These are phyloP conservation scores for Barnettozyma vustinii DNA, from an alignment of 805 yeast genomes.

Conservation along the genomic window DNA sequence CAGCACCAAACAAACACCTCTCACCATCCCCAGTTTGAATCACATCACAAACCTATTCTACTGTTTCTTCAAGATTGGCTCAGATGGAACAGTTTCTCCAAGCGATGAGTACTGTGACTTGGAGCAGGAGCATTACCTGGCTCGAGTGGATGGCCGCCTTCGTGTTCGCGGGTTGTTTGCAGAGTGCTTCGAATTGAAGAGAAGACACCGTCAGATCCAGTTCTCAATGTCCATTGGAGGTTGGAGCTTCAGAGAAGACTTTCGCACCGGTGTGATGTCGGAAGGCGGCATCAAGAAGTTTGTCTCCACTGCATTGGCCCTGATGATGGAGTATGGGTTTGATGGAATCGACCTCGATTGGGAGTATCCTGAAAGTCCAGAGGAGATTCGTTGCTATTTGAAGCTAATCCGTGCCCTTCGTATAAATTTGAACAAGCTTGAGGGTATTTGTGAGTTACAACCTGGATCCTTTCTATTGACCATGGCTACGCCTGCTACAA, in stretches of 20 bases:
- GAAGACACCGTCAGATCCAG: slow-evolving; percentile 37
- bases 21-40: slow-evolving; percentile 48
- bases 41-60: slow-evolving; percentile 65
- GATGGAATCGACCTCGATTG: slow-evolving; percentile 95
- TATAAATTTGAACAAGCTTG: neutral
- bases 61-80: slow-evolving; percentile 64
- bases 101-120: slow-evolving; percentile 67
- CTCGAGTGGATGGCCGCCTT: neutral
- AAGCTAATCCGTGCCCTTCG: slow-evolving; percentile 17
- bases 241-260: slow-evolving; percentile 47
- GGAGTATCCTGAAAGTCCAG: slow-evolving; percentile 70
- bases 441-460: slow-evolving; percentile 13
- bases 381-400: slow-evolving; percentile 34
- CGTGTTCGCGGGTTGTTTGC: slow-evolving; percentile 40
- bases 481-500: slow-evolving; percentile 72
- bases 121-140: slow-evolving; percentile 27
- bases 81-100: slow-evolving; percentile 47
- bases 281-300: slow-evolving; percentile 45
- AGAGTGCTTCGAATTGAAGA: slow-evolving; percentile 44
- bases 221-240: slow-evolving; percentile 83
- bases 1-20: slow-evolving; percentile 52
- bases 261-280: slow-evolving; percentile 22
- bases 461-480: slow-evolving; percentile 44
- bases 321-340: slow-evolving; percentile 53
- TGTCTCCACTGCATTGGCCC: slow-evolving; percentile 40